phyloP scores from a whole-genome alignment of 305 asterid species.

The Salvia sclarea region DNA sequence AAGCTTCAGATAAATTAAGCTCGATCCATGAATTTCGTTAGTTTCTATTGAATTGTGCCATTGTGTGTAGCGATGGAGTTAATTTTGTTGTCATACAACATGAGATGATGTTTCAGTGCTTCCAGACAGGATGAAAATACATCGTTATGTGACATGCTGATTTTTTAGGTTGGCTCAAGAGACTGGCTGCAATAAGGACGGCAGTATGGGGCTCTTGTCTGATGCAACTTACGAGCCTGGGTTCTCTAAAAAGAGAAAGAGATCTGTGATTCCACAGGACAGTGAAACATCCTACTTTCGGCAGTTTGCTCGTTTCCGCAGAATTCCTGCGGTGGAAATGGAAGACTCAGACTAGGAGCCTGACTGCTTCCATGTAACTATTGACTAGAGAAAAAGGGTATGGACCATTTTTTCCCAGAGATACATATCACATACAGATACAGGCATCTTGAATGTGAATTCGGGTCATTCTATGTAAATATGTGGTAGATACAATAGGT shows the following conservation, averaged over 20 bases:
- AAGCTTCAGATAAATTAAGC: neutral
- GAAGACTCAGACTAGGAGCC: slow-evolving; percentile 53
- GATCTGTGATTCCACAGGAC: slow-evolving; percentile 46
- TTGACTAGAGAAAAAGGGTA: neutral
- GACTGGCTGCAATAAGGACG: slow-evolving; percentile 42
- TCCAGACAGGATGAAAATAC: neutral
- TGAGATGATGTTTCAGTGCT: neutral
- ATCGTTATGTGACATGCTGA: neutral
- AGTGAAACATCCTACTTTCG: slow-evolving; percentile 42
- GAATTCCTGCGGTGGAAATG: slow-evolving; percentile 51
- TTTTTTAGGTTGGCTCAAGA: slow-evolving; percentile 50
- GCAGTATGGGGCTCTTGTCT: slow-evolving; percentile 44
- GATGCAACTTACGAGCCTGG: slow-evolving; percentile 59
- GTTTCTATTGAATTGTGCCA: neutral
- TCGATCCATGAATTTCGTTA: neutral
- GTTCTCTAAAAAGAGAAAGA: slow-evolving; percentile 56
- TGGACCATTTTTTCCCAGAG: neutral
- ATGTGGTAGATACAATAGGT: neutral
- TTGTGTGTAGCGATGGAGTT: neutral
- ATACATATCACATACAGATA: too few species aligned
- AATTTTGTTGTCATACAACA: too few species aligned
- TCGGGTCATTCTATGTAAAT: neutral
- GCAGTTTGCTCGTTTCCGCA: slow-evolving; percentile 56
- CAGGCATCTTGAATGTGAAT: neutral
- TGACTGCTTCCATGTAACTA: neutral